Percentiles rank a stretch among this genome's conserved stretches.
Evolutionary conservation across 345 rosid genomes (phyloP).

Genomic region (Combretum micranthum): DNA sequence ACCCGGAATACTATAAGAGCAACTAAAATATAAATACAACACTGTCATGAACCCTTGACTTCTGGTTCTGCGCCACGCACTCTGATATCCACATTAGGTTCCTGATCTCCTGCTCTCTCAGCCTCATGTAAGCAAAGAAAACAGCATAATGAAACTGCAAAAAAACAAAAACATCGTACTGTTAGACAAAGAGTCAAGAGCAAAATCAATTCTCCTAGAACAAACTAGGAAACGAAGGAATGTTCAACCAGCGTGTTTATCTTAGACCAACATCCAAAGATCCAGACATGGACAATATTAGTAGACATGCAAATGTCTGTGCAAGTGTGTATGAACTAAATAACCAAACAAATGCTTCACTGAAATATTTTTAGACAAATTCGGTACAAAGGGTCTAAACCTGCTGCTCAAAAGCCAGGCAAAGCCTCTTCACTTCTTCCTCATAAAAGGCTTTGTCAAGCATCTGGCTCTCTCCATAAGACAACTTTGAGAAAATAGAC

Average conservation of each 20-base stretch:
- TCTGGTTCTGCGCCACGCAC: slow-evolving; percentile 98
- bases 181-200: neutral
- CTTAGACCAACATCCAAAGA: no score
- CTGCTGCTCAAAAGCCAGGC: slow-evolving; percentile 97
- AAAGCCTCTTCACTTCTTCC: slow-evolving; percentile 98
- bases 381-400: slow-evolving; percentile 24
- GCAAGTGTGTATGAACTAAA: neutral
- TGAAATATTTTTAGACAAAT: neutral
- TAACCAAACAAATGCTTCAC: neutral
- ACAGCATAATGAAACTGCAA: slow-evolving; percentile 91
- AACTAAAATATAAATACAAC: slow-evolving; percentile 56
- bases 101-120: slow-evolving; percentile 98
- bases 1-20: no score
- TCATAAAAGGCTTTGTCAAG: slow-evolving; percentile 98
- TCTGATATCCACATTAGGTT: slow-evolving; percentile 98
- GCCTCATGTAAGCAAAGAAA: slow-evolving; percentile 92
- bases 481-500: slow-evolving; percentile 71
- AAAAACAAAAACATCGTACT: neutral
- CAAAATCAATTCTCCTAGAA: no score
- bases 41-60: slow-evolving; percentile 96
- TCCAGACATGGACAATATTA: neutral
- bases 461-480: slow-evolving; percentile 97
- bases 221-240: no score
- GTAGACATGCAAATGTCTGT: neutral
- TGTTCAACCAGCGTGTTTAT: no score